These are phyloP conservation scores for Suillus subluteus DNA, from an alignment of 768 basidiomycete genomes.

Conservation along the genomic window DNA sequence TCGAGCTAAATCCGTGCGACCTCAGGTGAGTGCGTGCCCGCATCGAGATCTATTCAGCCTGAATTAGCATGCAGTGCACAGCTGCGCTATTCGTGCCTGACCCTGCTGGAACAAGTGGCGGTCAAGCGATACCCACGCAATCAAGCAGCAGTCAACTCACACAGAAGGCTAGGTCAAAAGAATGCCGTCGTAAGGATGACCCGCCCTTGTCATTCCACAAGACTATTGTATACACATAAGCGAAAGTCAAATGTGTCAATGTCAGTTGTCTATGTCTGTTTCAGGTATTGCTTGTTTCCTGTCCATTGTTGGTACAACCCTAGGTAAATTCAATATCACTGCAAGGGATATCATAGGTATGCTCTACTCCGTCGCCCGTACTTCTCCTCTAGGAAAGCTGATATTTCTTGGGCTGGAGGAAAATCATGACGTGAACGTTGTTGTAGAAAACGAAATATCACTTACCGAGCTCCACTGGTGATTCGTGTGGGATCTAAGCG, in stretches of 20 bases:
- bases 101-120: neutral
- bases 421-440: neutral
- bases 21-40: neutral
- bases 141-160: neutral
- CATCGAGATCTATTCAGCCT: neutral
- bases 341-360: neutral
- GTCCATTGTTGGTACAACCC: neutral
- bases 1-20: neutral
- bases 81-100: neutral
- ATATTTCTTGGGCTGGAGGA: neutral
- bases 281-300: neutral
- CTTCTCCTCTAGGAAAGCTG: neutral
- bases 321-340: neutral
- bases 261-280: neutral
- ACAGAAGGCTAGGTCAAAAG: neutral
- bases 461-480: conserved; percentile 34
- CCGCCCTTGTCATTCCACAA: neutral
- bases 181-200: neutral
- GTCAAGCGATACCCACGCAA: neutral
- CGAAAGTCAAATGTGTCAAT: neutral
- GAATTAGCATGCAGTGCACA: neutral
- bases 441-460: neutral
- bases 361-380: neutral
- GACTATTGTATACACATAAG: neutral
- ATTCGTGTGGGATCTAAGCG: conserved; percentile 32